phyloP scores from a whole-genome alignment of 2,329 filamentous ascomycete genomes.

The Neonectria punicea region DNA sequence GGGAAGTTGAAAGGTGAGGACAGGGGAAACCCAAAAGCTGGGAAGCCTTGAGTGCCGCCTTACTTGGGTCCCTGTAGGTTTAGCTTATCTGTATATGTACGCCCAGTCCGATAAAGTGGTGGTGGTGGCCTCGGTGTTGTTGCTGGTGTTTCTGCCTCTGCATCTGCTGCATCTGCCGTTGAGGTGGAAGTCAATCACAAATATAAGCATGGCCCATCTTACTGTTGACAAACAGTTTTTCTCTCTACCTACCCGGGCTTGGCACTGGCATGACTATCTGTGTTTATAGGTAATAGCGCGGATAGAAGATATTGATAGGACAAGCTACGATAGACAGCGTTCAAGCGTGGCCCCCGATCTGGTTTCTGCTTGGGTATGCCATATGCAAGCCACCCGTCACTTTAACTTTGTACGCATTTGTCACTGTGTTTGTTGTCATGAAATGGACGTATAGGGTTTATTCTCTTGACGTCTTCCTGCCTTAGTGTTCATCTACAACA shows the following conservation, averaged over 20 bases:
- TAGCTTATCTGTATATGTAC: conserved; percentile 18
- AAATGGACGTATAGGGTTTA: not conserved
- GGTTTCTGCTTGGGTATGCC: not conserved
- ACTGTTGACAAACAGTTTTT: not conserved
- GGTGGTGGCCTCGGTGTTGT: not conserved
- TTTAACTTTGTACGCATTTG: not conserved
- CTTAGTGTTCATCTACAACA: too few relatives aligned
- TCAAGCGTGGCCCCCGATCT: not conserved
- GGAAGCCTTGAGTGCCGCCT: not conserved
- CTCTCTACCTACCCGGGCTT: not conserved
- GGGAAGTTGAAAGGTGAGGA: not conserved
- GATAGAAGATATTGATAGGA: not conserved
- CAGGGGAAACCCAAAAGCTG: not conserved
- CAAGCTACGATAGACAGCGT: not conserved
- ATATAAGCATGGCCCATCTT: not conserved
- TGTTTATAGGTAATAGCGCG: not conserved
- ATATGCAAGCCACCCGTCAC: not conserved
- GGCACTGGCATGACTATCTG: not conserved
- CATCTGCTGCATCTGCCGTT: not conserved
- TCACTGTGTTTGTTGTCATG: not conserved
- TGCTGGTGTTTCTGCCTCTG: not conserved
- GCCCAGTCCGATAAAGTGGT: conserved; percentile 3
- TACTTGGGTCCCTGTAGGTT: conserved; percentile 12
- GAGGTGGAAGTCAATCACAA: not conserved
- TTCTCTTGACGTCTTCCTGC: not conserved